Conservation (phyloP, 2,329 filamentous ascomycete genomes). For the Annulohypoxylon truncatum region DNA sequence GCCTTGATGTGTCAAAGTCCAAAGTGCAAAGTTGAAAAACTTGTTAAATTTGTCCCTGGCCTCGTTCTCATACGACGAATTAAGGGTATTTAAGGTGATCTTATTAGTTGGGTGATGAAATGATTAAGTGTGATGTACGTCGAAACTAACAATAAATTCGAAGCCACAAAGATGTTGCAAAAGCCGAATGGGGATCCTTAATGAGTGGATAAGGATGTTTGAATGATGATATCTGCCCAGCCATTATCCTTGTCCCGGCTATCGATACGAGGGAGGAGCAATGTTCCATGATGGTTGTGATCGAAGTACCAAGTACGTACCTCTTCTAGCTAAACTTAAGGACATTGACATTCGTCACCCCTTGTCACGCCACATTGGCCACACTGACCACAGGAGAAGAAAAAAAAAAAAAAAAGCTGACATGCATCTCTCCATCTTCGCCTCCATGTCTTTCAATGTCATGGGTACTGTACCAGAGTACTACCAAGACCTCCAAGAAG, state of each 20-base stretch:
- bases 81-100: constrained; percentile 9
- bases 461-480: not conserved
- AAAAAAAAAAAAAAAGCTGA: constrained; percentile 27
- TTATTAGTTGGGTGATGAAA: constrained; percentile 24
- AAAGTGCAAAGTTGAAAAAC: no score
- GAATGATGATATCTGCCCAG: constrained; percentile 41
- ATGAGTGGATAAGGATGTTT: constrained; percentile 21
- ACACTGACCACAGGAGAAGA: not conserved
- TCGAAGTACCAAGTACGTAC: not conserved
- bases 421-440: constrained; percentile 33
- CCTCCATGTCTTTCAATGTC: constrained; percentile 6
- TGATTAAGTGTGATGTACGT: constrained; percentile 12
- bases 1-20: not conserved
- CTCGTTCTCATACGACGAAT: constrained; percentile 4
- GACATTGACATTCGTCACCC: constrained; percentile 29
- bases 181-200: constrained; percentile 20
- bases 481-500: not conserved
- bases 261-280: constrained; percentile 25
- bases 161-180: constrained; percentile 23
- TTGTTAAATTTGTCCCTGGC: constrained; percentile 5
- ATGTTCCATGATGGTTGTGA: not conserved
- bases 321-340: not conserved
- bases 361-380: constrained; percentile 36
- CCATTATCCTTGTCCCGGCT: constrained; percentile 29
- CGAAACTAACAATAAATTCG: constrained; percentile 22